A percentile compares a stretch with the other conserved stretches of the same genome.
Conservation (phyloP, 106 monocot species). For the Acorus gramineus region DNA sequence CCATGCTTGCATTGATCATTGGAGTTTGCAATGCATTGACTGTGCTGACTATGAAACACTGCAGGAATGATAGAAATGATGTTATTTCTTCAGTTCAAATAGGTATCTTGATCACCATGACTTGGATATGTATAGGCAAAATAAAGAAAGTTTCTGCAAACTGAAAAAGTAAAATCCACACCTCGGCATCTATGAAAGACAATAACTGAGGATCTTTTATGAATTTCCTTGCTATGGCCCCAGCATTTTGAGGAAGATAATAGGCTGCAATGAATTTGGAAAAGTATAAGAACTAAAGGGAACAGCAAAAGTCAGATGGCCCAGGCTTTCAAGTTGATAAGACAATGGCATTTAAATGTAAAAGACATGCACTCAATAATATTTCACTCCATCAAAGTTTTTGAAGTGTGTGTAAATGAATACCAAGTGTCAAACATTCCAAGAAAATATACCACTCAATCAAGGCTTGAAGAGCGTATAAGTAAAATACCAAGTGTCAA, state of each 20-base stretch:
- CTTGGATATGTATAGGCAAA: too few species aligned
- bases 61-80: slow-evolving; percentile 15
- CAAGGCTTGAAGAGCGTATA: background rate
- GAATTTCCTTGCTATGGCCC: slow-evolving; percentile 76
- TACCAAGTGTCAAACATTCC: too few species aligned
- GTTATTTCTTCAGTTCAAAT: too few species aligned
- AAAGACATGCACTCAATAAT: too few species aligned
- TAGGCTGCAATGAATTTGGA: slow-evolving; percentile 46
- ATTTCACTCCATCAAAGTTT: too few species aligned
- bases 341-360: too few species aligned
- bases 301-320: too few species aligned
- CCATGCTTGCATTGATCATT: slow-evolving; percentile 99
- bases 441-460: too few species aligned
- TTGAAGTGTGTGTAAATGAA: too few species aligned
- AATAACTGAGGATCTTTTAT: slow-evolving; percentile 75
- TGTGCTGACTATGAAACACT: slow-evolving; percentile 99
- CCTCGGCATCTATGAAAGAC: slow-evolving; percentile 99
- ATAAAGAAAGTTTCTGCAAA: background rate
- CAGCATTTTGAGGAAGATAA: slow-evolving; percentile 97
- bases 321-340: too few species aligned
- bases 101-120: too few species aligned
- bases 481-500: slow-evolving; percentile 70
- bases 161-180: slow-evolving; percentile 6
- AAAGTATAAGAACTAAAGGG: too few species aligned
- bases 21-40: slow-evolving; percentile 94